phyloP scores from a whole-genome alignment of 768 basidiomycete species.

The Rhodosporidiobolus odoratus region DNA sequence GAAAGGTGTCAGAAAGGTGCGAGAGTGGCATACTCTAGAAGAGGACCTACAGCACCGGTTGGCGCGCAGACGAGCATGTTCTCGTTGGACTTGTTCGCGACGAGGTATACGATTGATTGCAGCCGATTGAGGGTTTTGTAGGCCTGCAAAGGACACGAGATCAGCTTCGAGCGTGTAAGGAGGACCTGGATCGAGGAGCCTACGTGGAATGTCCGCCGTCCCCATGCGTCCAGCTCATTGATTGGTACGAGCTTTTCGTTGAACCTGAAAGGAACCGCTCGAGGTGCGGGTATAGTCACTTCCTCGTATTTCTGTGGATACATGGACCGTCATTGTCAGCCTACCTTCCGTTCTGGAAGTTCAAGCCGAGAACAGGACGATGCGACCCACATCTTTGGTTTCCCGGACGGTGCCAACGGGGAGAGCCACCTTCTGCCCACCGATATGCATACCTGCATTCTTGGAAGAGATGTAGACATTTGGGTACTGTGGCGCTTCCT shows the following conservation, averaged over 20 bases:
- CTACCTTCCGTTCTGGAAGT: background rate
- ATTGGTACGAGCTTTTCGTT: conserved; percentile 69
- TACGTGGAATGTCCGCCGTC: conserved; percentile 78
- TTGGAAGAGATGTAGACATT: conserved; percentile 77
- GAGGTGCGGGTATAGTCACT: conserved; percentile 79
- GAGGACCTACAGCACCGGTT: conserved; percentile 78
- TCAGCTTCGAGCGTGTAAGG: background rate
- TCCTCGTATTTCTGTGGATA: conserved; percentile 75
- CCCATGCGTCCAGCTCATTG: conserved; percentile 67
- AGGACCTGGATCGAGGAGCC: conserved; percentile 35
- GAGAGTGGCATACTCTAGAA: background rate
- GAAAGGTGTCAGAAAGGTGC: background rate
- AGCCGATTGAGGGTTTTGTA: conserved; percentile 84
- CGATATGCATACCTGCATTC: conserved; percentile 59
- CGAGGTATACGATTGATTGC: conserved; percentile 88
- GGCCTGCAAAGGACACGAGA: conserved; percentile 56
- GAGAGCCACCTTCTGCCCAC: conserved; percentile 69
- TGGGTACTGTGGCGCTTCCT: conserved; percentile 56
- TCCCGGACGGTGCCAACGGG: conserved; percentile 74
- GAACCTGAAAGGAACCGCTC: conserved; percentile 63
- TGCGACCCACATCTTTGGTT: conserved; percentile 58
- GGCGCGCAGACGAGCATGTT: conserved; percentile 95
- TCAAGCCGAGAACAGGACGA: background rate
- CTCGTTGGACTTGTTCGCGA: conserved; percentile 90
- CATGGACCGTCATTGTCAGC: no score